phyloP scores from a whole-genome alignment of 2,329 filamentous ascomycete species.

The Fusarium verrucosum region DNA sequence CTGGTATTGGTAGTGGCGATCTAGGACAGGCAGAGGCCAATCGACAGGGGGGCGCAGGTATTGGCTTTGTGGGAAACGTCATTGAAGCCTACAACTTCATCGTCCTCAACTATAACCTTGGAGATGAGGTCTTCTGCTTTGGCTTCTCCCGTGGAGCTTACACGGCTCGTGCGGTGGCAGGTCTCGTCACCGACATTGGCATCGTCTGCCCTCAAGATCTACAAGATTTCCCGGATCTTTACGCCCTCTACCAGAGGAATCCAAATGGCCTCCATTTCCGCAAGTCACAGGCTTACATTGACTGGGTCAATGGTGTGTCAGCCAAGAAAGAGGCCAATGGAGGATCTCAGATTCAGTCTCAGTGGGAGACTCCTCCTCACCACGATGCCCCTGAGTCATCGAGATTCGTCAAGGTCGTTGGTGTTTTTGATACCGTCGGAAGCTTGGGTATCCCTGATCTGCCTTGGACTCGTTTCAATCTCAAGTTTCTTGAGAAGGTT shows the following conservation, averaged over 20 bases:
- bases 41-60: conserved; percentile 39
- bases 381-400: conserved; percentile 38
- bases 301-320: conserved; percentile 39
- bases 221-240: conserved; percentile 42
- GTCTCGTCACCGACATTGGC: conserved; percentile 43
- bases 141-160: conserved; percentile 52
- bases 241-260: conserved; percentile 40
- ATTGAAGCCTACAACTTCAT: conserved; percentile 51
- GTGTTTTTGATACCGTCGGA: conserved; percentile 42
- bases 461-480: conserved; percentile 33
- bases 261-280: conserved; percentile 32
- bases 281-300: conserved; percentile 37
- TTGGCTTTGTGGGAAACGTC: conserved; percentile 46
- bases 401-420: conserved; percentile 35
- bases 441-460: conserved; percentile 42
- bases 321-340: conserved; percentile 23
- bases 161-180: conserved; percentile 50
- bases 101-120: conserved; percentile 47
- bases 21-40: conserved; percentile 24
- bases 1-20: conserved; percentile 47
- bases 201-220: conserved; percentile 41
- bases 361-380: conserved; percentile 36
- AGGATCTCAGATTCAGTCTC: conserved; percentile 2
- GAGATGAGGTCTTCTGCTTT: conserved; percentile 48
- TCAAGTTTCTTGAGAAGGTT: conserved; percentile 37